Evolutionary conservation across 1,284 basidiomycete species (phyloP).

Genomic region (Cryptococcus jaspeensis): DNA sequence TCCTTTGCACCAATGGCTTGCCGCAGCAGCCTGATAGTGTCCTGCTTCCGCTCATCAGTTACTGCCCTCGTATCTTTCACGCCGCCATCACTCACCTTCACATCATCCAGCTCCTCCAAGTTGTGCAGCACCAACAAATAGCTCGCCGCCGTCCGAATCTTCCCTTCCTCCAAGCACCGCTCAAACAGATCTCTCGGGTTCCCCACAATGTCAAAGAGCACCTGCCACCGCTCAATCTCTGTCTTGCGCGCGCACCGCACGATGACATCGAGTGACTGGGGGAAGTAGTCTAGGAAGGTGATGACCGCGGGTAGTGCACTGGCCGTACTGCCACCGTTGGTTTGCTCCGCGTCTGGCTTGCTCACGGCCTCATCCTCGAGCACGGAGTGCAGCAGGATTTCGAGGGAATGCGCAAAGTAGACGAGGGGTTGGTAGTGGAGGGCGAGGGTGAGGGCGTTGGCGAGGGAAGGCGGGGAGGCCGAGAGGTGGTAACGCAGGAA

Average conservation of each 20-base stretch:
- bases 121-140: slow-evolving; percentile 93
- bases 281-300: slow-evolving; percentile 93
- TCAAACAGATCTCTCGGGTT: slow-evolving; percentile 88
- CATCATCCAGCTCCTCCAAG: slow-evolving; percentile 81
- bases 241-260: slow-evolving; percentile 97
- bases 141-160: slow-evolving; percentile 84
- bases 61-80: slow-evolving; percentile 12
- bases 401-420: slow-evolving; percentile 91
- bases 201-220: slow-evolving; percentile 86
- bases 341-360: slow-evolving; percentile 18
- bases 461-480: slow-evolving; percentile 58
- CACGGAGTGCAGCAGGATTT: slow-evolving; percentile 89
- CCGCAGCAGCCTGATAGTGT: slow-evolving; percentile 73
- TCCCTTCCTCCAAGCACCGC: slow-evolving; percentile 73
- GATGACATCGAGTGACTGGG: slow-evolving; percentile 84
- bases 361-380: slow-evolving; percentile 77
- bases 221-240: slow-evolving; percentile 85
- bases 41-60: slow-evolving; percentile 47
- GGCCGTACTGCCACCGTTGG: background rate
- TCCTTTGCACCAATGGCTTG: slow-evolving; percentile 69
- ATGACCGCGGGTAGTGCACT: slow-evolving; percentile 67
- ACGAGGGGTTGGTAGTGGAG: slow-evolving; percentile 82
- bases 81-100: slow-evolving; percentile 51
- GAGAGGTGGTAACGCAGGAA: slow-evolving; percentile 82
- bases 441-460: slow-evolving; percentile 81